Evolutionary conservation across 2,329 filamentous ascomycete genomes (phyloP).

Genomic region (Cladobotryum protrusum): DNA sequence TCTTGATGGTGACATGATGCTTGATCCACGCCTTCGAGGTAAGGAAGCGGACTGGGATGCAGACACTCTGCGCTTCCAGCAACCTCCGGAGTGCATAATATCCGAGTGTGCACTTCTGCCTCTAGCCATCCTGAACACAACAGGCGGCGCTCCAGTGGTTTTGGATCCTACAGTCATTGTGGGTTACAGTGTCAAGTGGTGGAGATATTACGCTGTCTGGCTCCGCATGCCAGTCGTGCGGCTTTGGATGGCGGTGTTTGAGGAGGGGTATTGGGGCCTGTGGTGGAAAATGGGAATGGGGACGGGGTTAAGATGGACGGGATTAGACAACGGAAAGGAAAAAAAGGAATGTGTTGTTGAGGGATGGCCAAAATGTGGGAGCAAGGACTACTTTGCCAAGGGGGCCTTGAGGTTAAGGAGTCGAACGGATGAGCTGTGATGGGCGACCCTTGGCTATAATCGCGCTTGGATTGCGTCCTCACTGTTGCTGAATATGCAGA

Average conservation of each 20-base stretch:
- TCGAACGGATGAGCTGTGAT: neutral
- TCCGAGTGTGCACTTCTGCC: conserved; percentile 12
- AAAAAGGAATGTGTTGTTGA: conserved; percentile 9
- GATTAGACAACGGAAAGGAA: conserved; percentile 10
- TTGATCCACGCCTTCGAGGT: conserved; percentile 6
- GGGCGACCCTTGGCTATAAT: too few species aligned
- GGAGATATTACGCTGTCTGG: conserved; percentile 12
- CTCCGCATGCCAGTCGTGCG: conserved; percentile 10
- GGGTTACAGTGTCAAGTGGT: conserved; percentile 10
- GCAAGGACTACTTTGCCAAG: neutral
- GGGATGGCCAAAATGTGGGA: conserved; percentile 9
- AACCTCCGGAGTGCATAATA: conserved; percentile 11
- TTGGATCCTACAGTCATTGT: conserved; percentile 10
- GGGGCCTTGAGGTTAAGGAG: conserved; percentile 2
- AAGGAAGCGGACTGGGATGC: conserved; percentile 5
- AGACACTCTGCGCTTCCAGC: conserved; percentile 9
- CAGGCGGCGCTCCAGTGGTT: conserved; percentile 11
- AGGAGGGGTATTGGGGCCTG: conserved; percentile 9
- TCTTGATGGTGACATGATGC: conserved; percentile 12
- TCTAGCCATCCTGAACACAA: conserved; percentile 8
- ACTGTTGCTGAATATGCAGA: too few species aligned
- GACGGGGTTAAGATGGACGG: conserved; percentile 7
- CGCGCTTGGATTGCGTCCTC: too few species aligned
- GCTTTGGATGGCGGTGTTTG: conserved; percentile 11
- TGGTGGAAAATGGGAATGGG: conserved; percentile 12